Conservation (phyloP, 2,329 filamentous ascomycete species). For the Exophiala xenobiotica region DNA sequence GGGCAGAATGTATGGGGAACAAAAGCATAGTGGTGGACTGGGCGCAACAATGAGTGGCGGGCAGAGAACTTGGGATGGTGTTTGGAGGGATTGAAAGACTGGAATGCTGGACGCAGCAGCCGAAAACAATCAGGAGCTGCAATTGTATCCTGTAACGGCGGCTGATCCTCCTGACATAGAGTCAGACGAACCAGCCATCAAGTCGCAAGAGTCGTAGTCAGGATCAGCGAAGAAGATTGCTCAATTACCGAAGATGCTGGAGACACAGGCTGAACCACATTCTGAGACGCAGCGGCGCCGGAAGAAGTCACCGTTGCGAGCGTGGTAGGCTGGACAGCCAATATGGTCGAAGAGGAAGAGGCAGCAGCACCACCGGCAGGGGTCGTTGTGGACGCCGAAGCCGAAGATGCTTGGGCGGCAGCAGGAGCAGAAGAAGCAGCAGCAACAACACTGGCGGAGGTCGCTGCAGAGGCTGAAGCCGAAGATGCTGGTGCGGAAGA, state of each 20-base stretch:
- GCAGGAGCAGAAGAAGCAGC: slow-evolving; percentile 3
- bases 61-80: no score
- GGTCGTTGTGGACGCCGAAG: no score
- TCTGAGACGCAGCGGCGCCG: not conserved
- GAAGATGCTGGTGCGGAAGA: slow-evolving; percentile 1
- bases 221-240: slow-evolving; percentile 6
- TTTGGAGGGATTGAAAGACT: not conserved
- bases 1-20: no score
- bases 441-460: not conserved
- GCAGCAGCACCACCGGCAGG: no score
- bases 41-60: no score
- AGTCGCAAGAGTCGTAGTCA: not conserved
- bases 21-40: no score
- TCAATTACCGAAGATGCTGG: slow-evolving; percentile 22
- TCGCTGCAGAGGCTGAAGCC: slow-evolving; percentile 2
- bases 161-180: slow-evolving; percentile 9
- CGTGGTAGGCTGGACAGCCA: slow-evolving; percentile 9
- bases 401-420: no score
- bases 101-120: not conserved
- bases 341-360: no score
- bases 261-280: slow-evolving; percentile 4
- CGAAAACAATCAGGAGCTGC: not conserved
- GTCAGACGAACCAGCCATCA: slow-evolving; percentile 6
- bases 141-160: slow-evolving; percentile 5
- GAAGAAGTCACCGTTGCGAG: slow-evolving; percentile 14